Conservation (phyloP, 805 yeast genomes). For the Jamesozyma gamospora region DNA sequence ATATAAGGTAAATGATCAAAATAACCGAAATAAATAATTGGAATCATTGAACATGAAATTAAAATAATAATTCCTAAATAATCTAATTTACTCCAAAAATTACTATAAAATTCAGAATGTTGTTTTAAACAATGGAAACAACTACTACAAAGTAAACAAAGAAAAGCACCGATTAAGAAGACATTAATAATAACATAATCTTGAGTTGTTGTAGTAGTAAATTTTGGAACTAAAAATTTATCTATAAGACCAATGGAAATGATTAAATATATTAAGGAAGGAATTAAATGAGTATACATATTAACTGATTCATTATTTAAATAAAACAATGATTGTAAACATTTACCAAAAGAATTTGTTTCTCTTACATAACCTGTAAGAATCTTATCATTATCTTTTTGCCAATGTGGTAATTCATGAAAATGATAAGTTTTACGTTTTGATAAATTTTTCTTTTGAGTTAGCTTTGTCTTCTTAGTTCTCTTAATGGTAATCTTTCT, state of each 20-base stretch:
- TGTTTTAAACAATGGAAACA: constrained; percentile 58
- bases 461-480: background rate
- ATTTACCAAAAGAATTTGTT: constrained; percentile 37
- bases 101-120: constrained; percentile 48
- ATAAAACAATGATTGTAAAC: constrained; percentile 41
- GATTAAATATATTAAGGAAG: constrained; percentile 25
- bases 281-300: constrained; percentile 56
- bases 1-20: constrained; percentile 28
- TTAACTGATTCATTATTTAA: constrained; percentile 66
- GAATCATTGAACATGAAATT: constrained; percentile 53
- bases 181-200: constrained; percentile 44
- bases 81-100: constrained; percentile 59
- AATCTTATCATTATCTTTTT: constrained; percentile 61
- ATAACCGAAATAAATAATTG: constrained; percentile 39
- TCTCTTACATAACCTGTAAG: constrained; percentile 53
- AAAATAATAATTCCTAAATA: constrained; percentile 65
- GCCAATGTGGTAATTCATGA: constrained; percentile 63
- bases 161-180: constrained; percentile 47
- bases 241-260: constrained; percentile 22
- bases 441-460: background rate
- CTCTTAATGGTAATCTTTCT: background rate
- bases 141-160: constrained; percentile 55
- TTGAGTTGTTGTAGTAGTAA: constrained; percentile 31
- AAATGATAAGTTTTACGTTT: constrained; percentile 20
- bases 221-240: constrained; percentile 22